These are phyloP conservation scores for Cavenderia fasciculata DNA, from an alignment of 78 protist species.

Conservation along the genomic window DNA sequence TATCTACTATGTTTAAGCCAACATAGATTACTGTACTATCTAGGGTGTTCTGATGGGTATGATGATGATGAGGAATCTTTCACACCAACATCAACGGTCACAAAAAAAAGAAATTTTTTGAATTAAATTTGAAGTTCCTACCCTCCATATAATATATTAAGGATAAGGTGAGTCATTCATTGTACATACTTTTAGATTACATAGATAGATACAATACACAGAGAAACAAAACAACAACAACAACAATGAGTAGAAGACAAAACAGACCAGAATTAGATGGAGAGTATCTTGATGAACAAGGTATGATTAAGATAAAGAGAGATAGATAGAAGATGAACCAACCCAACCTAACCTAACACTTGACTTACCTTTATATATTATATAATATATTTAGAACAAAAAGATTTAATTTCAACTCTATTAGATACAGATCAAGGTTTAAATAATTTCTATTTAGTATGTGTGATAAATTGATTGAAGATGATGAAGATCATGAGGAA, in stretches of 20 bases:
- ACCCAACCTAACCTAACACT: neutral
- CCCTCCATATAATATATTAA: neutral
- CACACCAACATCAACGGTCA: neutral
- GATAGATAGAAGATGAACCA: neutral
- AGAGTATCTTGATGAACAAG: slow-evolving; percentile 54
- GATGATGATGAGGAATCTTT: too few species aligned
- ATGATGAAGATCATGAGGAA: neutral
- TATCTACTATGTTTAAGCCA: too few species aligned
- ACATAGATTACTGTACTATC: too few species aligned
- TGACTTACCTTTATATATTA: neutral
- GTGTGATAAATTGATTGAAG: too few species aligned
- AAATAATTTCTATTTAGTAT: slow-evolving; percentile 38
- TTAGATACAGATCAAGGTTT: slow-evolving; percentile 24
- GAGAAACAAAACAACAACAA: neutral
- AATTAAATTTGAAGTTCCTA: neutral
- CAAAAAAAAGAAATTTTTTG: neutral
- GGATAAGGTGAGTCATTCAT: neutral
- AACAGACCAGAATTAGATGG: slow-evolving; percentile 7
- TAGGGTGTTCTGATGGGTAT: too few species aligned
- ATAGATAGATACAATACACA: neutral
- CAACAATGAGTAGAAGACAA: slow-evolving; percentile 37
- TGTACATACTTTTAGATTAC: neutral
- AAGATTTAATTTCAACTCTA: slow-evolving; percentile 6
- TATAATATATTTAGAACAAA: slow-evolving; percentile 33
- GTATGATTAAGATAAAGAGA: neutral